These are phyloP conservation scores for Lonicera japonica DNA, from an alignment of 129 eudicot genomes.

Conservation along the genomic window DNA sequence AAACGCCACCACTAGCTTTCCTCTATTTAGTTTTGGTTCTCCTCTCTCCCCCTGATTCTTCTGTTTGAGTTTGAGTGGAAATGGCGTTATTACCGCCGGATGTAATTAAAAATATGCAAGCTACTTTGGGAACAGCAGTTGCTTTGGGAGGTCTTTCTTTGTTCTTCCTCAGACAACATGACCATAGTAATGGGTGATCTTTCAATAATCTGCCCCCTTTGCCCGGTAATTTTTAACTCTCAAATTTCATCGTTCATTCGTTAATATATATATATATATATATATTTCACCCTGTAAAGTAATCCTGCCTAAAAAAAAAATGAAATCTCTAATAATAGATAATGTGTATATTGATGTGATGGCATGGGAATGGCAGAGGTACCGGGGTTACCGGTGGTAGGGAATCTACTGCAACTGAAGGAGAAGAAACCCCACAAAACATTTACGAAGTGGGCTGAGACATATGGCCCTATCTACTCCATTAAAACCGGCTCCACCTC, in stretches of 20 bases:
- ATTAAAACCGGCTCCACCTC: conserved; percentile 59
- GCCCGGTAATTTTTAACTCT: conserved; percentile 42
- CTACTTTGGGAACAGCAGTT: conserved; percentile 29
- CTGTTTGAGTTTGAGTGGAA: neutral
- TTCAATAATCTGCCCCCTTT: conserved; percentile 40
- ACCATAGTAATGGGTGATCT: conserved; percentile 25
- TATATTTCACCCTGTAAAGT: too few relatives aligned
- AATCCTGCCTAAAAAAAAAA: too few relatives aligned
- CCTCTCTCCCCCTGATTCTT: neutral
- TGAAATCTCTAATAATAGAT: neutral
- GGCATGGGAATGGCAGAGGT: conserved; percentile 43
- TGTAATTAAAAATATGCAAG: conserved; percentile 23
- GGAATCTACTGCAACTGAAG: conserved; percentile 77
- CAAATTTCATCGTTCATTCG: neutral
- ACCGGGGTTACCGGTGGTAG: conserved; percentile 76
- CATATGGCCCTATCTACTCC: conserved; percentile 81
- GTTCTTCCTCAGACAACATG: conserved; percentile 29
- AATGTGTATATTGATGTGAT: neutral
- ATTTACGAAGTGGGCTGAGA: conserved; percentile 74
- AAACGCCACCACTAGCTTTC: neutral
- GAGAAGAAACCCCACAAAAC: conserved; percentile 94
- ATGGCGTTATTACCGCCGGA: conserved; percentile 24
- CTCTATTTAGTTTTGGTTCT: neutral
- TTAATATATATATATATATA: neutral
- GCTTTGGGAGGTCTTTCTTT: conserved; percentile 48